These are phyloP conservation scores for Teunomyces lycoperdinae DNA, from an alignment of 805 yeast species.

Conservation along the genomic window DNA sequence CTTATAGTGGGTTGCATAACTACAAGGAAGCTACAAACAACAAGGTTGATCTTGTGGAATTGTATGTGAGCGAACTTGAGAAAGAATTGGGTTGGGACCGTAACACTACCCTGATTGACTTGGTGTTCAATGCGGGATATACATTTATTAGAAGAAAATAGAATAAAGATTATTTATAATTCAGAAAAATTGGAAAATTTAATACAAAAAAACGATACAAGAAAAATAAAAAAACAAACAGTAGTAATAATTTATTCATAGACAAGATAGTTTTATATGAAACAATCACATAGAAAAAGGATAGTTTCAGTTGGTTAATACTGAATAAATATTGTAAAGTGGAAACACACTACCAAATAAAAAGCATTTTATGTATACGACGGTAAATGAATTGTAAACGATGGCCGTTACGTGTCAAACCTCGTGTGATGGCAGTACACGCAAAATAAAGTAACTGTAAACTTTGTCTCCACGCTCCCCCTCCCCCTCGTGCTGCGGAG, in stretches of 20 bases:
- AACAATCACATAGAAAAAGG: too few relatives aligned
- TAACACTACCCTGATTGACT: slow-evolving; percentile 36
- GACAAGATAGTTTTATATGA: too few relatives aligned
- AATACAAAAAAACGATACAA: not conserved
- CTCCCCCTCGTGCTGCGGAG: not conserved
- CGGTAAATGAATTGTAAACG: not conserved
- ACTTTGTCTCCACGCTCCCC: not conserved
- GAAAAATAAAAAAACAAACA: not conserved
- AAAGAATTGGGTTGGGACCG: slow-evolving; percentile 45
- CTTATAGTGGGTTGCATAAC: slow-evolving; percentile 69
- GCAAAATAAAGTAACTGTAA: not conserved
- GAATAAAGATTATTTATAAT: not conserved
- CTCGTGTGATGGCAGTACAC: not conserved
- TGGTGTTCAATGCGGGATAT: slow-evolving; percentile 52
- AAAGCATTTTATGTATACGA: too few relatives aligned
- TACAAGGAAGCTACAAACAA: slow-evolving; percentile 43
- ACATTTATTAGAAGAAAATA: slow-evolving; percentile 41
- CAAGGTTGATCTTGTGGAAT: slow-evolving; percentile 32
- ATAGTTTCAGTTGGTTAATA: too few relatives aligned
- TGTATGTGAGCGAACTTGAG: slow-evolving; percentile 32
- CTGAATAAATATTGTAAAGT: too few relatives aligned
- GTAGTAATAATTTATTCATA: too few relatives aligned
- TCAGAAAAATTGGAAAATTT: not conserved
- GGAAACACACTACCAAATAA: too few relatives aligned
- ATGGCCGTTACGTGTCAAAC: not conserved